Base-by-base conservation (phyloP, 495 filamentous ascomycete genomes). In the Penicillium subrubescens region DNA sequence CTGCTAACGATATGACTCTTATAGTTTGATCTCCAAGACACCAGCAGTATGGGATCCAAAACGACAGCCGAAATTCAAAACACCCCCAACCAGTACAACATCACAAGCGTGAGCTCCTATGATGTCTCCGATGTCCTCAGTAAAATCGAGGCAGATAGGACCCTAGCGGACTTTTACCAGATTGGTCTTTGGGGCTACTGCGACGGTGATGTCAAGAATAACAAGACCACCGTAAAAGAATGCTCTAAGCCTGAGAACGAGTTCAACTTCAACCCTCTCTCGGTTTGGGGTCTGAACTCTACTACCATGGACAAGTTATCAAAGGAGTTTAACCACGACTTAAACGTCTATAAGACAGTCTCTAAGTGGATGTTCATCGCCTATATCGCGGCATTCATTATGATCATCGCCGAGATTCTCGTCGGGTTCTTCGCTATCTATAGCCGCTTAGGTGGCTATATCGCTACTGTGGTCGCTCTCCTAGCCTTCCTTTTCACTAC, bases 151-250 rank as follows among this genome's bases (percentile, higher is more conserved):
- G 65, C 72, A 2, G 80, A 88, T 10, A 80, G 88, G 27, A 81
- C 83, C 29, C 81, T 98, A 48, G 83, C 81, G 59, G 88, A 96
- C 75, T 85, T 88, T 70, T 97, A 97, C 84, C 84, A 87, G 57
- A 83, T 97, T 72, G 86, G 85, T 64, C 82, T 99, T 29, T 96
- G 90, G 90, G 90, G 90, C 73, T 97, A 93, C 86, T 98, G 95
- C 82, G 80, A 83, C 15, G 86, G 87, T 52, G 77, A 82, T 57
- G 87, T 88, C 79, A 84, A 77, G 35, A 81, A 73, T 44, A 72
- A 65, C 66, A 67, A 71, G 8, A 73, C 71, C 65, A 67, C 77
- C 25, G 75, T 79, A 64, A 76, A 72, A 41, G 79, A 70, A 62
- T 90, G 88, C 81, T 86, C 86, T 8, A 70, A 76, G 44, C 84